Evolutionary conservation across 805 yeast genomes (phyloP).

Genomic region (Kuraishia molischiana): DNA sequence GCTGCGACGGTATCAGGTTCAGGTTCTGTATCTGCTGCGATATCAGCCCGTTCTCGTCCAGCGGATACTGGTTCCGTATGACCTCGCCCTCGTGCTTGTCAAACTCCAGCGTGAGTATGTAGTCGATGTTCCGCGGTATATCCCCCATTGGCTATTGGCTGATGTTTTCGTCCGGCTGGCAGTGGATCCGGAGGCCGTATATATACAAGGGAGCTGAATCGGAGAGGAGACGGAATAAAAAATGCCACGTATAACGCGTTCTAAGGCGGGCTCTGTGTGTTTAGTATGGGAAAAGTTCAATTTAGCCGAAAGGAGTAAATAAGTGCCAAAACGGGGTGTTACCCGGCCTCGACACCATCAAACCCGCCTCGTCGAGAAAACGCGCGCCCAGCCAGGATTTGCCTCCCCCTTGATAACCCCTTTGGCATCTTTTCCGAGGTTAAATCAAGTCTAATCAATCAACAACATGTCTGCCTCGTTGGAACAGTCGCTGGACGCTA

Average conservation of each 20-base stretch:
- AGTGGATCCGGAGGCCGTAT: too few relatives aligned
- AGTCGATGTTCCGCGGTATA: conserved; percentile 2
- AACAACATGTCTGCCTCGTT: conserved; percentile 62
- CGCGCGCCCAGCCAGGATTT: not conserved
- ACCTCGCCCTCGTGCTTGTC: conserved; percentile 70
- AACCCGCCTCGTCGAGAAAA: too few relatives aligned
- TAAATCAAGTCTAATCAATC: not conserved
- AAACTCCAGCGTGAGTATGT: conserved; percentile 58
- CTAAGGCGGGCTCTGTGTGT: too few relatives aligned
- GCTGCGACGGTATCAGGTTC: conserved; percentile 22
- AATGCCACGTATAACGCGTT: too few relatives aligned
- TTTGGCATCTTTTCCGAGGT: not conserved
- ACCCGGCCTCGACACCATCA: not conserved
- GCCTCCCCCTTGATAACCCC: too few relatives aligned
- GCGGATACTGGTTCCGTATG: conserved; percentile 52
- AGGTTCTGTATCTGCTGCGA: conserved; percentile 39
- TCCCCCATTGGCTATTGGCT: too few relatives aligned
- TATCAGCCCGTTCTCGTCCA: conserved; percentile 38
- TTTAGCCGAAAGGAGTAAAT: too few relatives aligned
- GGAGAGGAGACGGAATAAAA: too few relatives aligned
- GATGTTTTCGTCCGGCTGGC: too few relatives aligned
- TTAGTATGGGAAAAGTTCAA: too few relatives aligned
- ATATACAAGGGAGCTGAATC: too few relatives aligned
- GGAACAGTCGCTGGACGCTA: conserved; percentile 93
- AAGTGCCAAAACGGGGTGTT: too few relatives aligned